Conservation (phyloP, 306 rosid genomes). For the peach (Prunus persica) region Prunus_persica_NCBIv2 NC_034009.1:2425501-2426000, state of each 20-base stretch:
- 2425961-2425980: conserved; percentile 35
- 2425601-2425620: conserved; percentile 58
- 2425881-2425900: conserved; percentile 65
- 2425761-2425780: conserved; percentile 41
- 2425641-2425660: conserved; percentile 36
- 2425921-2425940: conserved; percentile 42
- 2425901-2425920: conserved; percentile 54
- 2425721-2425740: conserved; percentile 37
- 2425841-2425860: conserved; percentile 90
- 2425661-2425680: conserved; percentile 34
- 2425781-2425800: conserved; percentile 24
- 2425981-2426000: conserved; percentile 29
- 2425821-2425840: conserved; percentile 86
- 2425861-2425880: conserved; percentile 81
- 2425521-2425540: conserved; percentile 91
- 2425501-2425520: conserved; percentile 89
- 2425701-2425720: conserved; percentile 40
- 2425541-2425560: conserved; percentile 76
- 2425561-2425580: conserved; percentile 89
- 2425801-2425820: conserved; percentile 40
- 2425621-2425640: conserved; percentile 55
- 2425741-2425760: conserved; percentile 37
- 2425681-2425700: conserved; percentile 36
- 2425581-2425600: conserved; percentile 90
- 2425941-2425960: conserved; percentile 37